Evolutionary conservation across 2,329 filamentous ascomycete genomes (phyloP), one percentile per base, ranked within the genome.

Genomic region (Neonectria faginata): DNA sequence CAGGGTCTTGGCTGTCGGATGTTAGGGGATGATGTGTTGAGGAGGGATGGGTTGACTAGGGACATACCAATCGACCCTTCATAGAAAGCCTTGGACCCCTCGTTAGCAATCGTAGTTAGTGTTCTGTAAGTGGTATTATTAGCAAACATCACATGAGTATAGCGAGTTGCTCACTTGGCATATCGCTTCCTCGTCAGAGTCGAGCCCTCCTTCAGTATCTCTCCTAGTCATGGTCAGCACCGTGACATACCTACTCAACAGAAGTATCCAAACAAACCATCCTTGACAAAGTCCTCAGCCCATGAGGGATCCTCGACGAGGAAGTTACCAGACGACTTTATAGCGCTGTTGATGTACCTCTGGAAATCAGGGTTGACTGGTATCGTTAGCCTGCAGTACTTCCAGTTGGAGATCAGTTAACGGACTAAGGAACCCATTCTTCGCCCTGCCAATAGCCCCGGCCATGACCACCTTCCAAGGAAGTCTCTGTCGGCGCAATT

Each of bases 241-340:
- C 20, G 48, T 31, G 18, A 22, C n/a, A 16, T 29, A 11, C 54
- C 27, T 8, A 5, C 16, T 16, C 10, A 9, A 7, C n/a, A 44
- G 25, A 39, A 41, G 18, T 36, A 18, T 31, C 16, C 12, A 31
- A 20, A 53, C 67, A 18, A 61, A 82, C 83, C 95, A 65, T 94
- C 89, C 0, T 93, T 93, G 2, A 93, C 94, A 80, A 97, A 97
- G 75, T 97, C 95, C 52, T 92, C 78, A 0, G 94, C 93, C 91
- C 93, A 98, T 3, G 88, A 87, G 0, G 91, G 89, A 61, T 97
- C 89, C 3, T 91, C 84, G 0, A 89, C 81, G 0, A 97, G 80
- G 73, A 97, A 97, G 70, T 93, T 82, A 8, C 20, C 52, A 3
- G 65, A 48, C 4, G 64, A 60, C 7, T 68, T 56, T 27, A 81